Evolutionary conservation across 257 asterid genomes (phyloP), one percentile per base, ranked within the genome.

Genomic region (Paraleonurus japonicus): DNA sequence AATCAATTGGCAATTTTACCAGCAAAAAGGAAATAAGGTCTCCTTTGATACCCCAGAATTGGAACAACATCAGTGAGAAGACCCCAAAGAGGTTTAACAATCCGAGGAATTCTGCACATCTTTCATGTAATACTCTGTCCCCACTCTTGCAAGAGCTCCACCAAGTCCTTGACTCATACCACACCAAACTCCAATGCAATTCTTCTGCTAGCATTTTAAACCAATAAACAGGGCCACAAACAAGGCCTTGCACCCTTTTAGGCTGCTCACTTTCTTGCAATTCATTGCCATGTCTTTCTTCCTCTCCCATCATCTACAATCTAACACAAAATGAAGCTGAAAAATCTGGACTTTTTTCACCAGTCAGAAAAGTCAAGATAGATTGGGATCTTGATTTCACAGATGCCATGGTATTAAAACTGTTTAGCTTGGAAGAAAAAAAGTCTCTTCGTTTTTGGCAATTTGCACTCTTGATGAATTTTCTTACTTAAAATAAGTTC

Each of bases 21-120:
- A 24, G 98, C 95, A 47, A 94, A 87, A 54, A 88, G 69, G 77
- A 94, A 89, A 81, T 94, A 94, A 73, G 99, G 97, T 45, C 92
- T 89, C 80, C 99, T 77, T 54, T 79, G 96, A 82, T 82, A 91
- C 71, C 99, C 99, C 68, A 58, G 79, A 79, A 94, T 83, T 37
- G 97, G 96, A 72, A 91, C 87, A 62, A 87, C 95, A 73, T 94
- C 99, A 13, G 99, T 94, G 27, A 94, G 84, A 73, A 94, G 82
- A 27, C 99, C 97, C 99, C 99, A 94, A 10, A 94, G 74, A 15
- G 99, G 99, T 54, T 94, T 91, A 4, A 94, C 91, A 76, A 94
- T 91, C 97, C 99, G 91, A 47, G 97, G 99, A 71, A 94, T 85
- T n/a, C n/a, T n/a, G 97, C 79, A 87, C 92, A 85, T 94, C 99